Percentiles rank a stretch among this genome's conserved stretches.
These are phyloP conservation scores for Hypoxylon sp. DNA, from an alignment of 2,329 filamentous ascomycete species.

Conservation along the genomic window DNA sequence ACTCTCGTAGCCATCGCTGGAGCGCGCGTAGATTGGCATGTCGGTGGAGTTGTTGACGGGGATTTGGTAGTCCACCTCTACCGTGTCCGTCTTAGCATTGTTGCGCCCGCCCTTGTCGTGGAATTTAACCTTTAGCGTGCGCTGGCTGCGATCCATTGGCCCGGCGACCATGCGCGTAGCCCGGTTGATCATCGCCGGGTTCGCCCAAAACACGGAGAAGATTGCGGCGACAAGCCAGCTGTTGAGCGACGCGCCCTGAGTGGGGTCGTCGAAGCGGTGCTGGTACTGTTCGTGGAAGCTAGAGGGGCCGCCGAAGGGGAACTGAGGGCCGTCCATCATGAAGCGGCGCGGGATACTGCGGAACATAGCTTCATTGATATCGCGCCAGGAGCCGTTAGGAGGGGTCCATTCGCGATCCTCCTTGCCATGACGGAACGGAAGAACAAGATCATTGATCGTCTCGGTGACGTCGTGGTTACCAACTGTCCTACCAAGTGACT, in stretches of 20 bases:
- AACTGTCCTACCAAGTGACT: conserved; percentile 53
- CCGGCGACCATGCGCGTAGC: conserved; percentile 43
- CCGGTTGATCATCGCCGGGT: conserved; percentile 58
- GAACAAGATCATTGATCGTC: conserved; percentile 57
- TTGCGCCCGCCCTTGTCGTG: conserved; percentile 60
- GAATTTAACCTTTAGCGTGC: conserved; percentile 54
- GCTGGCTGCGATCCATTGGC: conserved; percentile 39
- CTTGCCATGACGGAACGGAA: conserved; percentile 53
- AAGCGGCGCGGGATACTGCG: conserved; percentile 51
- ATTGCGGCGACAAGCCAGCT: conserved; percentile 60
- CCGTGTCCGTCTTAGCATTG: conserved; percentile 54
- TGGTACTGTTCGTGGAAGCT: conserved; percentile 39
- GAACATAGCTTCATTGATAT: conserved; percentile 55
- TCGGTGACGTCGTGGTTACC: conserved; percentile 56
- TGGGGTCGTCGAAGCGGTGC: conserved; percentile 57
- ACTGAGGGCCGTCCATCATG: conserved; percentile 51
- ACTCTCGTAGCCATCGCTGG: conserved; percentile 57
- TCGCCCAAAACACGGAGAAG: conserved; percentile 60
- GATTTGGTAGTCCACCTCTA: conserved; percentile 59
- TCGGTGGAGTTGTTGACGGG: conserved; percentile 60
- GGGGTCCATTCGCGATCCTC: conserved; percentile 54
- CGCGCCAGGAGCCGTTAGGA: conserved; percentile 57
- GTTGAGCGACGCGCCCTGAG: conserved; percentile 58
- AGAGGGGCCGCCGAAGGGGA: conserved; percentile 46
- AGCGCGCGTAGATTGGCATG: conserved; percentile 58